These are phyloP conservation scores for Penicillium sp. DNA, from an alignment of 2,329 filamentous ascomycete species.

Conservation along the genomic window DNA sequence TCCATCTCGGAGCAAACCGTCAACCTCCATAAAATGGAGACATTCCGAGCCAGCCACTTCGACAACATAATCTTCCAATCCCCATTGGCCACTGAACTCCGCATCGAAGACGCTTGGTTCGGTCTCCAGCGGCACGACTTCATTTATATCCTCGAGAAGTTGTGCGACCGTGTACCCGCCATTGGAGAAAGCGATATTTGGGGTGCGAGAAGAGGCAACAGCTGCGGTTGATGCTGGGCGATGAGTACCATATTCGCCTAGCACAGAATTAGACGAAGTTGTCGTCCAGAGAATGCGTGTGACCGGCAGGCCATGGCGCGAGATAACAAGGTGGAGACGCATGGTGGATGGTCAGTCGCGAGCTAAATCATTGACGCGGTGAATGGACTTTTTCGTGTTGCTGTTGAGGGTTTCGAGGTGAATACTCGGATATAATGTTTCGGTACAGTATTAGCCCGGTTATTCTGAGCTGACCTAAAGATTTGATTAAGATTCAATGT, in stretches of 20 bases:
- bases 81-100: constrained; percentile 61
- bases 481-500: neutral
- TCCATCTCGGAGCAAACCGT: constrained; percentile 71
- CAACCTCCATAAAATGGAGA: constrained; percentile 75
- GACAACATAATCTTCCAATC: constrained; percentile 84
- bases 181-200: constrained; percentile 39
- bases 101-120: constrained; percentile 37
- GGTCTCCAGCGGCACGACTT: constrained; percentile 76
- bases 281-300: constrained; percentile 71
- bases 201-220: constrained; percentile 33
- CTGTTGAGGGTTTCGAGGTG: neutral
- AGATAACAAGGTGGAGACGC: constrained; percentile 71
- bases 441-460: neutral
- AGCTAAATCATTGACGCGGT: constrained; percentile 18
- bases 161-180: constrained; percentile 68
- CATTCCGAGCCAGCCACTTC: constrained; percentile 83
- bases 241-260: constrained; percentile 14
- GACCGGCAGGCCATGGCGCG: constrained; percentile 70
- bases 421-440: neutral
- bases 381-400: constrained; percentile 1
- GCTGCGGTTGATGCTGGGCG: constrained; percentile 32
- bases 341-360: constrained; percentile 43
- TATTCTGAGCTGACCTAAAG: neutral
- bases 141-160: constrained; percentile 75
- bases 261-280: constrained; percentile 35